Evolutionary conservation across 148 eudicot species (phyloP), one percentile per base, ranked within the genome.

Genomic region (Fallopia convolvulus): DNA sequence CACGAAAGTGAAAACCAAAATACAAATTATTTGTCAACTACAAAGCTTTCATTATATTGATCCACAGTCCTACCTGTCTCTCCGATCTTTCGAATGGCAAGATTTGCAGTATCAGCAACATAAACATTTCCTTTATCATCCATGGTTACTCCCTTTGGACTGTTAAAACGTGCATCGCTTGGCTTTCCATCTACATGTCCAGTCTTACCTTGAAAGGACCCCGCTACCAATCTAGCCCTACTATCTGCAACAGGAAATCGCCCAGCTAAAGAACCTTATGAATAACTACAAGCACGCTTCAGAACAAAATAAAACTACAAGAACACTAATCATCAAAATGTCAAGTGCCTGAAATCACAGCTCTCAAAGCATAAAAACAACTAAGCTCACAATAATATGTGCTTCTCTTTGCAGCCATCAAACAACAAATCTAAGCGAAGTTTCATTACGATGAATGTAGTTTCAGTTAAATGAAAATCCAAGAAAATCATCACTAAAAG

Each of bases 131-230:
- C 98, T 84, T 84, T 91, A 82, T 96, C 99, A 82, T 95, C 98
- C 93, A 91, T 88, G 33, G 99, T 85, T 53, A 89, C 97, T 20
- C 97, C 99, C 84, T 86, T 90, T 3, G 99, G 99, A 83, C 85
- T 96, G 84, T 84, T 87, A 76, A 95, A 96, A 40, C 94, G 97
- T 82, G 98, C 97, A 79, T 96, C 99, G 82, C 78, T 95, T 66
- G 99, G 89, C 77, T 95, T 95, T 75, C 97, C 99, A 85, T 95
- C 99, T 14, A 95, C 93, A 84, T 95, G 99, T 48, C 99, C 99
- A n/a, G 91, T 92, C 83, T 87, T 87, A 77, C 99, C 99, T 83
- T 92, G 97, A 83, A 95, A 95, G 71, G 99, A 95, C 41, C 99
- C 99, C 42, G 99, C 97, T 58, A 95, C 91, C 85, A 95, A 82